These are phyloP conservation scores for Verbena officinalis DNA, from an alignment of 257 asterid genomes.

Conservation along the genomic window DNA sequence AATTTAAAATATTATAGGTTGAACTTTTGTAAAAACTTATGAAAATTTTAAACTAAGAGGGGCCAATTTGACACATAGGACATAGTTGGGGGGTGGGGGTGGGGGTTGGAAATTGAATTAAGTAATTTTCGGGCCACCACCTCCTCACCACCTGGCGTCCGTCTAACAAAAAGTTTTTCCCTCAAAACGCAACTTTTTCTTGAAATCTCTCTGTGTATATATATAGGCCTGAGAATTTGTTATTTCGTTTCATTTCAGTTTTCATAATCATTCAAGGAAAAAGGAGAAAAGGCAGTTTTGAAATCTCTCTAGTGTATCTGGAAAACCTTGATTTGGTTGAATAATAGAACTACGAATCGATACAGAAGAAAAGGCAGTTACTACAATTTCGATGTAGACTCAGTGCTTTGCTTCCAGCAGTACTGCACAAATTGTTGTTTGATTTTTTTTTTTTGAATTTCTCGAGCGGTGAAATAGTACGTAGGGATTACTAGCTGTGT, in stretches of 20 bases:
- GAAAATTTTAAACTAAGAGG: too few species aligned
- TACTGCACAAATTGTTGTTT: too few species aligned
- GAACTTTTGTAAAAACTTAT: too few species aligned
- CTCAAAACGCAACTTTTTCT: neutral
- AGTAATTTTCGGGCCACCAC: neutral
- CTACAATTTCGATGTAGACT: conserved; percentile 26
- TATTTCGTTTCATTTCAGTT: neutral
- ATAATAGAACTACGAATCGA: too few species aligned
- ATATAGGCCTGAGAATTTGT: neutral
- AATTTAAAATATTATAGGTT: too few species aligned
- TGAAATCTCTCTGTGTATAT: neutral
- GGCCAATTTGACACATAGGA: too few species aligned
- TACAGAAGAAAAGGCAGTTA: neutral
- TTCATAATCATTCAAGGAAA: too few species aligned
- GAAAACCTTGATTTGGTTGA: neutral
- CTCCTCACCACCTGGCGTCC: conserved; percentile 7
- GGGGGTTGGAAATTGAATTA: neutral
- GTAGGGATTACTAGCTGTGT: neutral
- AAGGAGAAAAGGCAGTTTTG: too few species aligned
- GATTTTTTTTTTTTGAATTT: neutral
- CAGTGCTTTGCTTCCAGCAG: conserved; percentile 4
- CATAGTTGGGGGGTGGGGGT: too few species aligned
- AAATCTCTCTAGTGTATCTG: neutral
- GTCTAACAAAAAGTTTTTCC: neutral
- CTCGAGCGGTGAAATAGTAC: neutral